Base-by-base conservation (phyloP, 1,284 basidiomycete species). In the Phylloporus sp. region DNA sequence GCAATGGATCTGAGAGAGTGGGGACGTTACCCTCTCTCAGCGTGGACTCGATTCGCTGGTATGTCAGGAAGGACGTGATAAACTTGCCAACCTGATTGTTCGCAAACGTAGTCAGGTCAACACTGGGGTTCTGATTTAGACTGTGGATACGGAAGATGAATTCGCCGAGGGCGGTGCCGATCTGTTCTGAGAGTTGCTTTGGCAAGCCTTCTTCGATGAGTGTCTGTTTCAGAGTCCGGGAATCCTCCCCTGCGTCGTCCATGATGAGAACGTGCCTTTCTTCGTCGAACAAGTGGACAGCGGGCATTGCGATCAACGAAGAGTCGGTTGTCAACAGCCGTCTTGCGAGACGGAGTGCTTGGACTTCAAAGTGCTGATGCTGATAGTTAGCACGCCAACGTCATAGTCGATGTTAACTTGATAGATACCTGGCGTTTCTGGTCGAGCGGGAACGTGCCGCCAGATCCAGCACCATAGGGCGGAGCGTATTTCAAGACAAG, bases 401-500 rank as follows among this genome's bases (percentile, higher is more conserved):
- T 32, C 22, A 50, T 11, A 8, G 4, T 20, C 20, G 22, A 34
- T 4, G 24, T 12, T n/a, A 17, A 22, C 44, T 29, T 42, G 31
- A 32, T 22, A 20, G 76, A 65, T 60, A 87, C 88, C 83, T 89
- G 88, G 65, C 88, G 79, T 44, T 81, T 79, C 18, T 84, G 65
- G 17, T 79, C 75, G 44, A 89, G 75, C 17, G 77, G 70, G 39
- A 83, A 67, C 8, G 6, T 42, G 13, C 47, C 64, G 26, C 46
- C 71, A 44, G 60, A 70, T 22, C 56, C 59, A n/a, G 71, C 69
- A 24, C 73, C 69, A 62, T 84, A 85, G 26, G 81, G 76, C 60
- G 84, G 80, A 2, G 80, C 80, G 74, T 89, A 85, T 72, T 90
- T 90, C 52, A 88, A 65, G 28, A 90, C 77, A 20, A 86, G 69